Evolutionary conservation across 2,329 filamentous ascomycete species (phyloP).

Genomic region (Emergomyces africanus): DNA sequence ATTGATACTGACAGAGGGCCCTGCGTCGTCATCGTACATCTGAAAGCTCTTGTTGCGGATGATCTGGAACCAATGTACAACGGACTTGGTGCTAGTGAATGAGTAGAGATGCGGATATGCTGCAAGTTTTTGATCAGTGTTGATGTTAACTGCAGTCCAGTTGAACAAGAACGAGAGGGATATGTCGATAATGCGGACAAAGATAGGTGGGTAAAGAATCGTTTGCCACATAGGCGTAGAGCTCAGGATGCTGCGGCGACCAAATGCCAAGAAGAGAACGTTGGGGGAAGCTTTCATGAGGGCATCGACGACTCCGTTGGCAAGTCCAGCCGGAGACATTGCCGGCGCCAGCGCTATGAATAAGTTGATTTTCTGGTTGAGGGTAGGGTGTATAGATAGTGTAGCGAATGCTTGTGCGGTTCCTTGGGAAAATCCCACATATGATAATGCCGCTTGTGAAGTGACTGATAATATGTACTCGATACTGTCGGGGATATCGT

Average conservation of each 20-base stretch:
- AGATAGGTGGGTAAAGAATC: slow-evolving; percentile 87
- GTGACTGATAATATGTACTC: slow-evolving; percentile 81
- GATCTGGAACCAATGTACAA: slow-evolving; percentile 99
- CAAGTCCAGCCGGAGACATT: slow-evolving; percentile 87
- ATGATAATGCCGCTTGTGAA: slow-evolving; percentile 70
- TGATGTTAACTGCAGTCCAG: slow-evolving; percentile 79
- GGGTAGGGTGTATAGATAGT: slow-evolving; percentile 75
- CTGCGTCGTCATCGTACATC: slow-evolving; percentile 95
- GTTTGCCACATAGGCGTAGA: slow-evolving; percentile 97
- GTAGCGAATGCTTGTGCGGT: slow-evolving; percentile 94
- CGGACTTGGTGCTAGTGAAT: slow-evolving; percentile 89
- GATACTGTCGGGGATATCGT: slow-evolving; percentile 94
- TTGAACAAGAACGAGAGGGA: slow-evolving; percentile 74
- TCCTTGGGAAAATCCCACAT: slow-evolving; percentile 94
- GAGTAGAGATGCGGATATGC: slow-evolving; percentile 95
- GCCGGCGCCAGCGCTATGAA: slow-evolving; percentile 93
- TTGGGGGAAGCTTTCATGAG: slow-evolving; percentile 89
- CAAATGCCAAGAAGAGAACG: slow-evolving; percentile 85
- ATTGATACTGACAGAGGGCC: slow-evolving; percentile 58
- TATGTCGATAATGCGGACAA: slow-evolving; percentile 74
- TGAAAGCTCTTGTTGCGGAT: slow-evolving; percentile 94
- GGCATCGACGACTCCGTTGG: slow-evolving; percentile 81
- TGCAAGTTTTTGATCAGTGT: slow-evolving; percentile 75
- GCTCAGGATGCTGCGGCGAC: slow-evolving; percentile 77
- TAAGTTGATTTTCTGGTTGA: slow-evolving; percentile 88